These are phyloP conservation scores for Berberis vulgaris DNA, from an alignment of 164 flowering plant genomes.

Conservation along the genomic window DNA sequence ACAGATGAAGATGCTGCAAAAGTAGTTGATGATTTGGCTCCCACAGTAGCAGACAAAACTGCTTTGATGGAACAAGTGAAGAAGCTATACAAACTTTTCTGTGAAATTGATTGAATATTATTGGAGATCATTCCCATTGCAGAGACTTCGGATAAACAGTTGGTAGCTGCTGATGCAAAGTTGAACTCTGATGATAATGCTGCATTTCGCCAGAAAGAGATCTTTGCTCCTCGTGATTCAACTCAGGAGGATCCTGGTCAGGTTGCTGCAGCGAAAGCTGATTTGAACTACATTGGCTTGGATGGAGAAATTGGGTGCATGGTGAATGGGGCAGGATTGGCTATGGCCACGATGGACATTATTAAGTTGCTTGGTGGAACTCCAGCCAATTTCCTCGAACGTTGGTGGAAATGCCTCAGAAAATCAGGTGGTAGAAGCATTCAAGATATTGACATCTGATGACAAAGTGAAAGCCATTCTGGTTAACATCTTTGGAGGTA, in stretches of 20 bases:
- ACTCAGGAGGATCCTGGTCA: conserved; percentile 97
- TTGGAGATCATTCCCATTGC: conserved; percentile 96
- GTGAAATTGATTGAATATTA: conserved; percentile 80
- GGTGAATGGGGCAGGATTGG: conserved; percentile 99
- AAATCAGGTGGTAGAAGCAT: conserved; percentile 97
- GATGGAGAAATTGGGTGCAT: conserved; percentile 99
- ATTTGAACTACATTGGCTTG: conserved; percentile 91
- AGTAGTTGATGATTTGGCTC: too few species aligned
- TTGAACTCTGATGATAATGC: conserved; percentile 99
- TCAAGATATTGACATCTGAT: conserved; percentile 92
- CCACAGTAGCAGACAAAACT: conserved; percentile 51
- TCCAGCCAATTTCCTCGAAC: conserved; percentile 97
- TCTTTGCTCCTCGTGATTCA: conserved; percentile 85
- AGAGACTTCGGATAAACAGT: conserved; percentile 75
- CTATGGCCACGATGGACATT: conserved; percentile 99
- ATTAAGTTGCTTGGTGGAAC: conserved; percentile 98
- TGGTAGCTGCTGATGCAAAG: conserved; percentile 99
- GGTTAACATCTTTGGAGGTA: conserved; percentile 98
- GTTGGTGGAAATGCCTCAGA: conserved; percentile 99
- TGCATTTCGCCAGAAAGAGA: conserved; percentile 80
- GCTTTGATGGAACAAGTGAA: conserved; percentile 92
- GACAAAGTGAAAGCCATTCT: conserved; percentile 95
- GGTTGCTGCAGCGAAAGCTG: conserved; percentile 97
- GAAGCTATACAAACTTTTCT: conserved; percentile 76
- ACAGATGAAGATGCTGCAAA: too few species aligned